Conservation (phyloP, 202 grass and related monocot species). For the Bolboschoenoplectus hybrid region DNA sequence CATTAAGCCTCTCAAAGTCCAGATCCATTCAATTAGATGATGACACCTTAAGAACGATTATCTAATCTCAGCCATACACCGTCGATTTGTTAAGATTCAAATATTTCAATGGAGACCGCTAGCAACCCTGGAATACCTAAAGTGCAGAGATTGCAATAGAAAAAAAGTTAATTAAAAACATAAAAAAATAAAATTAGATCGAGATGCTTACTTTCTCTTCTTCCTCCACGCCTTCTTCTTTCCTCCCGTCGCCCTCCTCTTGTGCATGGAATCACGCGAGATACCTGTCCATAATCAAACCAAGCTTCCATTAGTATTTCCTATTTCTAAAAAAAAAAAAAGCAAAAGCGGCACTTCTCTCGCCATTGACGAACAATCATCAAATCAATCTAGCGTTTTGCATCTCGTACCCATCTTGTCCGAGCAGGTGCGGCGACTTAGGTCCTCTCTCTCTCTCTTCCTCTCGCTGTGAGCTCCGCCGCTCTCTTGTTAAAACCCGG, state of each 20-base stretch:
- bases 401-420: slow-evolving; percentile 41
- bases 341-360: background rate
- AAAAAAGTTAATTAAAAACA: background rate
- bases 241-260: slow-evolving; percentile 60
- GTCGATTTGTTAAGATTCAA: background rate
- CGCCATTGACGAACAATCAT: background rate
- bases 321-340: background rate
- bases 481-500: slow-evolving; percentile 28
- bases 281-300: slow-evolving; percentile 50
- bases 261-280: slow-evolving; percentile 73
- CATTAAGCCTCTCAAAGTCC: background rate
- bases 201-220: slow-evolving; percentile 75
- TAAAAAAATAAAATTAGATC: background rate
- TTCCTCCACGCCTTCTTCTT: slow-evolving; percentile 91
- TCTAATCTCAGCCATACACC: background rate
- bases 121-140: background rate
- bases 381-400: background rate
- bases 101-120: background rate
- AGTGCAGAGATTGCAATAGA: background rate
- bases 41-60: background rate
- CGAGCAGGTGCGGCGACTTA: background rate
- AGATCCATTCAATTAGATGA: background rate
- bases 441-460: slow-evolving; percentile 16
- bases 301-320: background rate
- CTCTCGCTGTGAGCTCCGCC: slow-evolving; percentile 28